These are phyloP conservation scores for Cucumis sativus DNA, from an alignment of 306 rosid species.

Conservation along the genomic window DNA sequence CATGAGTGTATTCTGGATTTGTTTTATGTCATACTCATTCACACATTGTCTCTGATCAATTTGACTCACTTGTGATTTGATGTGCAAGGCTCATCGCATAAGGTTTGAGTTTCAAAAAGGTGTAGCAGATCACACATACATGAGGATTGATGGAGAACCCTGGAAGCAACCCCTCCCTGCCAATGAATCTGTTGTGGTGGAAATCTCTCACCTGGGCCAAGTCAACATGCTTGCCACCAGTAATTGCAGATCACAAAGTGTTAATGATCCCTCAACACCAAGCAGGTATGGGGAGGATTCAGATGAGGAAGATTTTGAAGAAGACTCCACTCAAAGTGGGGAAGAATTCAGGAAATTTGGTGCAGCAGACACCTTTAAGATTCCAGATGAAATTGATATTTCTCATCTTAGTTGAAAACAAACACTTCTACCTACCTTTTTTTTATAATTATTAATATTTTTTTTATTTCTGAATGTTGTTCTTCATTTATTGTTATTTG, in stretches of 20 bases:
- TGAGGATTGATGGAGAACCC: slow-evolving; percentile 96
- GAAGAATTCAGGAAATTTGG: slow-evolving; percentile 90
- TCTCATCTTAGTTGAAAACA: slow-evolving; percentile 51
- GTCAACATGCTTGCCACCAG: slow-evolving; percentile 79
- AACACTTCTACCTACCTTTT: not conserved
- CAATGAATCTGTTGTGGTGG: slow-evolving; percentile 68
- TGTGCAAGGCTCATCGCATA: slow-evolving; percentile 54
- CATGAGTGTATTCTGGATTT: not conserved
- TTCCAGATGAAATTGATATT: slow-evolving; percentile 58
- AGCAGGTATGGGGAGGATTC: slow-evolving; percentile 23
- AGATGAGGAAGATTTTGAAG: slow-evolving; percentile 39
- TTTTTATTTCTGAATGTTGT: not conserved
- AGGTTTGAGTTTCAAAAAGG: slow-evolving; percentile 72
- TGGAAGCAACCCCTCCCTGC: slow-evolving; percentile 94
- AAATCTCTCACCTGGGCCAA: slow-evolving; percentile 86
- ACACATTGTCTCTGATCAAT: not conserved
- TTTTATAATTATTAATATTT: too few relatives aligned
- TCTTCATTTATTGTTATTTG: not conserved
- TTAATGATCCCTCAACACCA: slow-evolving; percentile 31
- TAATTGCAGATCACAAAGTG: slow-evolving; percentile 42
- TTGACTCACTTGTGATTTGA: slow-evolving; percentile 1
- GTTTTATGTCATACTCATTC: not conserved
- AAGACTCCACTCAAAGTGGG: slow-evolving; percentile 16
- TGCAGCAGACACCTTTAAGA: slow-evolving; percentile 74
- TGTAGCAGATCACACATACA: slow-evolving; percentile 56